phyloP scores from a whole-genome alignment of 2,329 filamentous ascomycete species.

The Colletotrichum plurivorum region DNA sequence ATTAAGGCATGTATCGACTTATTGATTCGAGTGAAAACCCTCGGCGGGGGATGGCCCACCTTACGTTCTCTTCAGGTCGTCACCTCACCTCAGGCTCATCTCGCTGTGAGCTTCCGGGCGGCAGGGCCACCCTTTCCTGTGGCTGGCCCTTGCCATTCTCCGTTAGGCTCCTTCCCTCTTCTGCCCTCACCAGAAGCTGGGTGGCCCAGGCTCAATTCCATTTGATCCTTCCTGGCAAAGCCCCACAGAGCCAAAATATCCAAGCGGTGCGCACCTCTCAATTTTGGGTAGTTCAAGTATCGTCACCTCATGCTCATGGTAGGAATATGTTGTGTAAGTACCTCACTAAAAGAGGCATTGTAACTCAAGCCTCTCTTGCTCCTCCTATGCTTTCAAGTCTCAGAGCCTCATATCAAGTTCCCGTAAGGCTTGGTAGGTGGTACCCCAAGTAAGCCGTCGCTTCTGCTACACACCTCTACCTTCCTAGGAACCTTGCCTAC shows the following conservation, averaged over 20 bases:
- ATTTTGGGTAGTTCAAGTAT: too few relatives aligned
- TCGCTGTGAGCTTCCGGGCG: slow-evolving; percentile 6
- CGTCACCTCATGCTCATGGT: too few relatives aligned
- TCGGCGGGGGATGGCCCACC: slow-evolving; percentile 19
- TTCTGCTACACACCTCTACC: too few relatives aligned
- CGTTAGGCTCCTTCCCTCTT: slow-evolving; percentile 27
- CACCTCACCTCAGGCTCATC: slow-evolving; percentile 26
- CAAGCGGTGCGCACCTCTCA: background rate
- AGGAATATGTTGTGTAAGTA: too few relatives aligned
- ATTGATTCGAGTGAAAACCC: slow-evolving; percentile 23
- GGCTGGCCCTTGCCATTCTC: background rate
- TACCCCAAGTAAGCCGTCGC: too few relatives aligned
- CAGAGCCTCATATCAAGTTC: too few relatives aligned
- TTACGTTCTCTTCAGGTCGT: too few relatives aligned
- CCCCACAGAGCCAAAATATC: slow-evolving; percentile 33
- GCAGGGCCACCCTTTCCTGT: slow-evolving; percentile 24
- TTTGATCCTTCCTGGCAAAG: slow-evolving; percentile 21
- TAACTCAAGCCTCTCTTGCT: too few relatives aligned
- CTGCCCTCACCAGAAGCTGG: slow-evolving; percentile 27
- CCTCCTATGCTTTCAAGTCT: too few relatives aligned
- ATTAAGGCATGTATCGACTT: background rate
- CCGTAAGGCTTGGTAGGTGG: too few relatives aligned
- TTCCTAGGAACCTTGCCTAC: too few relatives aligned
- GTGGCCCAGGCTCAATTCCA: slow-evolving; percentile 20
- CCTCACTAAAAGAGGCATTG: too few relatives aligned